Evolutionary conservation across 441 rosid genomes (phyloP).

Genomic region (Pelargonium citronellum): DNA sequence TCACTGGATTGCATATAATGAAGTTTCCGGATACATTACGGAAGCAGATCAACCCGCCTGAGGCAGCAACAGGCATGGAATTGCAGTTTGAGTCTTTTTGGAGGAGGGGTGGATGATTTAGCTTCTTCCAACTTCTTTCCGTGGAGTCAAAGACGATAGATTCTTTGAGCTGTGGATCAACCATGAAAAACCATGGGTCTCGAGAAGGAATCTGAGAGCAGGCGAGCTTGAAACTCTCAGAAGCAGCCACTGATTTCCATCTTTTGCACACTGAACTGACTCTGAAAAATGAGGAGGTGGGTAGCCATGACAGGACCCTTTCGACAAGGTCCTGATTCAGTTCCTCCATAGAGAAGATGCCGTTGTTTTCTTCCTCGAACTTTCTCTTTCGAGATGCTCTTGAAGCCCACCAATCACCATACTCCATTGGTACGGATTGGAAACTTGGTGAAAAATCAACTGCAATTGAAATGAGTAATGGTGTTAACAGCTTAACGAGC

Average conservation of each 20-base stretch:
- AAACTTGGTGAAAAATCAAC: constrained; percentile 17
- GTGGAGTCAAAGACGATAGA: constrained; percentile 59
- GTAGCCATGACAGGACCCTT: constrained; percentile 76
- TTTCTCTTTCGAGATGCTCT: constrained; percentile 49
- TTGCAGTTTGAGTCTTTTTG: constrained; percentile 17
- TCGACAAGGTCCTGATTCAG: constrained; percentile 74
- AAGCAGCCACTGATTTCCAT: constrained; percentile 57
- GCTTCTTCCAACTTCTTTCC: constrained; percentile 59
- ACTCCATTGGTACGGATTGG: constrained; percentile 32
- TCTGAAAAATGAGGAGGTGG: constrained; percentile 59
- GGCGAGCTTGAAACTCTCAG: constrained; percentile 67
- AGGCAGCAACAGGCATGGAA: constrained; percentile 67
- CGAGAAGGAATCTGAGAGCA: constrained; percentile 59
- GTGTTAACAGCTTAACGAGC: background rate
- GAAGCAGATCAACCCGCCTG: constrained; percentile 72
- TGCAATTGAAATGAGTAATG: constrained; percentile 18
- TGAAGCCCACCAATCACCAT: constrained; percentile 20
- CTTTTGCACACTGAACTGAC: constrained; percentile 71
- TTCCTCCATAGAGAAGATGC: constrained; percentile 47
- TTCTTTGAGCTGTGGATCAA: constrained; percentile 29
- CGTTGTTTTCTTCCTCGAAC: constrained; percentile 28
- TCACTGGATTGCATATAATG: constrained; percentile 57
- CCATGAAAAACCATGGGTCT: constrained; percentile 88
- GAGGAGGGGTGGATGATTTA: constrained; percentile 32
- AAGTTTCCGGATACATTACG: constrained; percentile 42